Conservation (phyloP, 164 flowering plant species). For the Santalum album region DNA sequence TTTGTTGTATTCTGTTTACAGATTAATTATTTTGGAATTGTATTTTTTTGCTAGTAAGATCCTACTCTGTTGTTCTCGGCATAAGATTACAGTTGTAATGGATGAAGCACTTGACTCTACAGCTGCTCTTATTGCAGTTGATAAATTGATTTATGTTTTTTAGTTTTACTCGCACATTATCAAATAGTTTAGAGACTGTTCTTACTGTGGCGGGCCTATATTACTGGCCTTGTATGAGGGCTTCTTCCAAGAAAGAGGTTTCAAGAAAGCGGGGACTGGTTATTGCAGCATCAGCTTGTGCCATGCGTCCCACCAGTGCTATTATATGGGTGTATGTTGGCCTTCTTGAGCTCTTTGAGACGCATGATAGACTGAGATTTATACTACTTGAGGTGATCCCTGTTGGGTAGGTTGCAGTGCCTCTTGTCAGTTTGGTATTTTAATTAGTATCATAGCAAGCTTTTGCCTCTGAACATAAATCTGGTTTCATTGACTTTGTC, state of each 20-base stretch:
- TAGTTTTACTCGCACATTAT: slow-evolving; percentile 81
- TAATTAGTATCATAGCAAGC: no score
- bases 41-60: no score
- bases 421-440: neutral
- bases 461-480: no score
- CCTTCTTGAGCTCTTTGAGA: slow-evolving; percentile 44
- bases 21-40: neutral
- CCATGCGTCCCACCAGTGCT: slow-evolving; percentile 91
- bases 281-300: slow-evolving; percentile 82
- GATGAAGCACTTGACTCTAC: slow-evolving; percentile 30
- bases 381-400: slow-evolving; percentile 58
- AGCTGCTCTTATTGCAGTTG: slow-evolving; percentile 71
- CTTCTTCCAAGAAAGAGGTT: slow-evolving; percentile 19
- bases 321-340: slow-evolving; percentile 88
- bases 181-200: slow-evolving; percentile 84
- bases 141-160: slow-evolving; percentile 89
- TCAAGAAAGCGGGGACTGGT: slow-evolving; percentile 72
- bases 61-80: neutral
- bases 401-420: slow-evolving; percentile 55
- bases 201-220: slow-evolving; percentile 64
- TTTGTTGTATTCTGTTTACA: slow-evolving; percentile 4
- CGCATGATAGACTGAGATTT: slow-evolving; percentile 45
- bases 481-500: no score
- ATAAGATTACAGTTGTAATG: neutral
- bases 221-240: slow-evolving; percentile 77